phyloP scores from a whole-genome alignment of 257 asterid genomes.

The Rhazya stricta region DNA sequence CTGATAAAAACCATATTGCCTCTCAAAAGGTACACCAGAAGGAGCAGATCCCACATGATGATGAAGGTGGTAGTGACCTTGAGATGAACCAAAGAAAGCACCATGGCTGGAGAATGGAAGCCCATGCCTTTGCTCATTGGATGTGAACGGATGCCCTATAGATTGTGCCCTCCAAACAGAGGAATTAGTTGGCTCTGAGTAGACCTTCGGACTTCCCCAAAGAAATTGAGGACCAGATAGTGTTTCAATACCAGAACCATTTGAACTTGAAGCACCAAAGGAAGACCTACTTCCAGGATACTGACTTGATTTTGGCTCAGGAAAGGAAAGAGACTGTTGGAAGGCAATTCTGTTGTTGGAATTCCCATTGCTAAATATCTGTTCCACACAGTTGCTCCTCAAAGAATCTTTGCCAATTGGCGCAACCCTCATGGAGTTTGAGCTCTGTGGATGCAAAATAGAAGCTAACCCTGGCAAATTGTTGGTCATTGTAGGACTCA shows the following conservation, averaged over 20 bases:
- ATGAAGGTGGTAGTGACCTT: slow-evolving; percentile 23
- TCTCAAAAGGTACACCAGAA: slow-evolving; percentile 42
- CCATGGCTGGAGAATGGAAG: slow-evolving; percentile 36
- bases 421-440: slow-evolving; percentile 33
- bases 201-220: slow-evolving; percentile 58
- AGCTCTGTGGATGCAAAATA: slow-evolving; percentile 35
- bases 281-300: slow-evolving; percentile 35
- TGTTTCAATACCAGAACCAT: slow-evolving; percentile 37
- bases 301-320: slow-evolving; percentile 39
- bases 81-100: slow-evolving; percentile 30
- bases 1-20: slow-evolving; percentile 35
- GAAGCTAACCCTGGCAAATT: slow-evolving; percentile 53
- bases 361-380: slow-evolving; percentile 15
- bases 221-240: slow-evolving; percentile 48
- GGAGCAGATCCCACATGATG: slow-evolving; percentile 66
- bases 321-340: slow-evolving; percentile 44
- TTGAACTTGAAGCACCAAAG: slow-evolving; percentile 42
- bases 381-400: slow-evolving; percentile 23
- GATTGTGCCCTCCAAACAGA: slow-evolving; percentile 26
- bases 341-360: slow-evolving; percentile 24
- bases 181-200: slow-evolving; percentile 32
- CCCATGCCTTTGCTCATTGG: slow-evolving; percentile 26
- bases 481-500: slow-evolving; percentile 35
- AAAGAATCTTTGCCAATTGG: slow-evolving; percentile 33
- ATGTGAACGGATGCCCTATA: slow-evolving; percentile 23